A percentile compares a stretch with the other conserved stretches of the same genome.
Evolutionary conservation across 176 grass and related monocot genomes (phyloP).

Genomic region (Musa troglodytarum): DNA sequence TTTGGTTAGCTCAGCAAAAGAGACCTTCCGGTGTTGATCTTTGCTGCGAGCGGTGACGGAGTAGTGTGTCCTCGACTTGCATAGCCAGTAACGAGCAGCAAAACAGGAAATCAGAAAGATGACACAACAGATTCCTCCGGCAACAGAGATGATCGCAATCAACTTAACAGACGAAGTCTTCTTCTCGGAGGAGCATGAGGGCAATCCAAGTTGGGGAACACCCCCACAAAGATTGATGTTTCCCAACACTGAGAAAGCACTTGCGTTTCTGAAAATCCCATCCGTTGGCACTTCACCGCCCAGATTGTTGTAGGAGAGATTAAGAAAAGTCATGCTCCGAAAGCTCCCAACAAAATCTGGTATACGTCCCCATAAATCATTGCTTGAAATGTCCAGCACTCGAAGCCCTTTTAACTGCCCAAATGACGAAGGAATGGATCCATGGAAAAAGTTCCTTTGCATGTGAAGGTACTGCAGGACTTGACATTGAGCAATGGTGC

Average conservation of each 20-base stretch:
- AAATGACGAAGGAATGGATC: constrained; percentile 36
- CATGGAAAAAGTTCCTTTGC: constrained; percentile 15
- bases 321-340: constrained; percentile 10
- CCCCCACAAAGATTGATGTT: constrained; percentile 28
- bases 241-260: constrained; percentile 12
- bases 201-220: constrained; percentile 19
- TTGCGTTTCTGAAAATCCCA: constrained; percentile 6
- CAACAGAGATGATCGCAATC: not conserved
- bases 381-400: constrained; percentile 3
- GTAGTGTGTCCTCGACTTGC: not conserved
- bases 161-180: not conserved
- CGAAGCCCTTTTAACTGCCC: constrained; percentile 3
- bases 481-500: constrained; percentile 35
- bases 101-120: not conserved
- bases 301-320: constrained; percentile 48
- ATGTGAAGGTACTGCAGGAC: constrained; percentile 21
- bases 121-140: not conserved
- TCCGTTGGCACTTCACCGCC: constrained; percentile 12
- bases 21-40: constrained; percentile 10
- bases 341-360: not conserved
- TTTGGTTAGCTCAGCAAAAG: constrained; percentile 35
- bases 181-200: not conserved
- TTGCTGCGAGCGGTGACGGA: not conserved
- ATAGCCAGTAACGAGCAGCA: not conserved
- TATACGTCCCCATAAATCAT: not conserved